A percentile compares a stretch with the other conserved stretches of the same genome.
Evolutionary conservation across 2,329 filamentous ascomycete genomes (phyloP).

Genomic region (Aspergillus viridinutans): DNA sequence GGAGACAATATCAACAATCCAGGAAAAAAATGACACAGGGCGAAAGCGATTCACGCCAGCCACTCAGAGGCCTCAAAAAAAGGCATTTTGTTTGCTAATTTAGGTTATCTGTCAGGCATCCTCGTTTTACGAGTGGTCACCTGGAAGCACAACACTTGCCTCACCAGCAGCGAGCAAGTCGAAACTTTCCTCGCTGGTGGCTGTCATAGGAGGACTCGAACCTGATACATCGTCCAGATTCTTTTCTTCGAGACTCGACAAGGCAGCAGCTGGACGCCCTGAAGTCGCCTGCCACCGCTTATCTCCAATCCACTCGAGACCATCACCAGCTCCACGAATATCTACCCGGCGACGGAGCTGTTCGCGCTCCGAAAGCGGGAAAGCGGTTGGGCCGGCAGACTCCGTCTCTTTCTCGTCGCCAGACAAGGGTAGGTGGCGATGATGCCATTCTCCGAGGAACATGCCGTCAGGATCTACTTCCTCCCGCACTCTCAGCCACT

Average conservation of each 20-base stretch:
- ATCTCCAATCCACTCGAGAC: conserved; percentile 41
- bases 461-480: conserved; percentile 74
- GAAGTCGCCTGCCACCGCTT: conserved; percentile 23
- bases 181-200: conserved; percentile 46
- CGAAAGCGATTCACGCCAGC: neutral
- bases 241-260: conserved; percentile 9
- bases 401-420: conserved; percentile 12
- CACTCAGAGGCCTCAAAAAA: conserved; percentile 3
- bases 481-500: conserved; percentile 66
- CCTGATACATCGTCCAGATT: conserved; percentile 8
- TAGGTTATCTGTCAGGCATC: neutral
- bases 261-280: conserved; percentile 2
- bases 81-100: conserved; percentile 11
- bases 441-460: conserved; percentile 89
- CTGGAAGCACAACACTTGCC: conserved; percentile 38
- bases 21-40: neutral
- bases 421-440: conserved; percentile 57
- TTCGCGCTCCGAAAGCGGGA: conserved; percentile 45
- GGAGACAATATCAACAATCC: conserved; percentile 1
- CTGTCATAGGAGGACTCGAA: conserved; percentile 36
- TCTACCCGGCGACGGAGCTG: conserved; percentile 25
- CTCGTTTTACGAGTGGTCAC: conserved; percentile 6
- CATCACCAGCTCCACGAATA: conserved; percentile 33
- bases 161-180: conserved; percentile 43
- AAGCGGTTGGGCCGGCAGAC: conserved; percentile 10